Base-by-base conservation (phyloP, 768 basidiomycete species). In the Boletus vermiculosoides region DNA sequence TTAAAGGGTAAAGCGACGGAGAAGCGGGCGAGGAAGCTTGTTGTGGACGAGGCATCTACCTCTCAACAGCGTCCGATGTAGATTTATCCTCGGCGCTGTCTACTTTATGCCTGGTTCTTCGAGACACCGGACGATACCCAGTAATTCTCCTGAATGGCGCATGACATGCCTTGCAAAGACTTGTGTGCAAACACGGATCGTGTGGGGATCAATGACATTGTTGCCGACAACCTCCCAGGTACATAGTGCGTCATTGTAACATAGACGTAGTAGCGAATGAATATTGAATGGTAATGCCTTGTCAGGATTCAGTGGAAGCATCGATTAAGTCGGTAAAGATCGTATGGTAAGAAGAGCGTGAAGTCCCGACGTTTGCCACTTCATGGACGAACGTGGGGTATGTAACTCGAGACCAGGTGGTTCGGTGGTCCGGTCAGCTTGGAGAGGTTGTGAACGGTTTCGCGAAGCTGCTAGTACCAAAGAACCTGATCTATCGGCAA, bases 1-100 rank as follows among this genome's bases (percentile, higher is more conserved):
- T 74, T 94, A 57, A 83, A 81, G 59, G 83, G 83, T 12, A 88
- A 85, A 66, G 79, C 72, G 5, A 66, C 61, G 11, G 76, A 80
- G 63, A 80, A 75, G 58, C 74, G 73, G 59, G 58, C 76, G 5
- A 67, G 70, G 57, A 69, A 63, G 9, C 63, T 78, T 15, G 52
- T 75, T 22, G 60, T 68, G 5, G 61, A 71, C 48, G 63, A 65
- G 30, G 39, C 23, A n/a, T 45, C 23, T 5, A 44, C 52, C 20
- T 36, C 52, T 34, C 62, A 25, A 31, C 62, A 44, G 44, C 44
- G 37, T 42, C 22, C 45, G 30, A 33, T 60, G 44, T 68, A 50
- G 46, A 22, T 23, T 41, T 51, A 31, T 4, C 20, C 18, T 22
- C 12, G 16, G 23, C n/a, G 36, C 41, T 16, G 30, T 44, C 20